Base-by-base conservation (phyloP, 2,329 filamentous ascomycete genomes). In the Nemania bipapillata region DNA sequence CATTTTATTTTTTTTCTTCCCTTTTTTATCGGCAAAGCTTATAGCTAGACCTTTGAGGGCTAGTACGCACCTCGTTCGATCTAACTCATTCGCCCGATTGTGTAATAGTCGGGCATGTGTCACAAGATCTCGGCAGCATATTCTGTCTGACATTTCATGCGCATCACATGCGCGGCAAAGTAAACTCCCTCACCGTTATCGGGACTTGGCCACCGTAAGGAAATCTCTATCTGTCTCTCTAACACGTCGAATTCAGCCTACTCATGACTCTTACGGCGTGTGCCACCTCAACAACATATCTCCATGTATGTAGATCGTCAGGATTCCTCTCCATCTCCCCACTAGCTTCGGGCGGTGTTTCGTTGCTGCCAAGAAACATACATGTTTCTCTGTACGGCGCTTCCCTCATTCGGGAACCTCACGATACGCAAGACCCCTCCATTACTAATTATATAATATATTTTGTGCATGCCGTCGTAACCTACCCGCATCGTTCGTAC, bases 111-210 rank as follows among this genome's bases (percentile, higher is more conserved):
- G 40, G 63, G 59, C 59, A 47, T 64, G 55, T 35, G 59, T 67
- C 60, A 70, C 67, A 42, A 45, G 54, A 61, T 67, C 60, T 58
- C 53, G 8, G 63, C 67, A 59, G 52, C 52, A 64, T 66, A 35
- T 60, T 45, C 54, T 60, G 37, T 45, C 54, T 63, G 37, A 45
- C 64, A 63, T 70, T 70, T 64, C 60, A 70, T 65, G 56, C 64
- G 66, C 57, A 56, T 65, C 66, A 68, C 61, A 68, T 61, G 66
- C 28, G 66, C 35, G 35, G 54, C 60, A 45, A 45, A 40, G 6
- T 45, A n/a, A 52, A 45, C 35, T 35, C 37, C 24, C 40, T 54
- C 50, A 17, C 59, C 59, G 59, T 63, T 69, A 69, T 60, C 67
- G 49, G 66, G 24, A 64, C 47, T 52, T 50, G 37, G 37, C 40